A percentile compares a stretch with the other conserved stretches of the same genome.
Conservation (phyloP, 192 early-diverging fungal species). For the Linnemannia hyalina region DNA sequence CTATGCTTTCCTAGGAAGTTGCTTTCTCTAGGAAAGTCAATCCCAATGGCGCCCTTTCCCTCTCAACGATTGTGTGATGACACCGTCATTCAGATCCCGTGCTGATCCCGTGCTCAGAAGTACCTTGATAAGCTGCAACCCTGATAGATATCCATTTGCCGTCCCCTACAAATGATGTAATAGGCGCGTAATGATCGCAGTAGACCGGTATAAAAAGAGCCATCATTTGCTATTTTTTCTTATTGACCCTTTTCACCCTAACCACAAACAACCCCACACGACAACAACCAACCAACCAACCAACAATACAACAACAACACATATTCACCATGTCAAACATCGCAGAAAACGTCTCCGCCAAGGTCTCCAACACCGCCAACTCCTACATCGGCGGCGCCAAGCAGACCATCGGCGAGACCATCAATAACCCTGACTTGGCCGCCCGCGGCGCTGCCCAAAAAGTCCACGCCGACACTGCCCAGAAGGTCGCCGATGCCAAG, state of each 20-base stretch:
- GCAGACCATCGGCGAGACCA: slow-evolving; percentile 26
- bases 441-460: slow-evolving; percentile 36
- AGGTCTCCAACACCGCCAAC: slow-evolving; percentile 28
- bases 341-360: background rate
- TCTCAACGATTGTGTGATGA: background rate
- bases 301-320: background rate
- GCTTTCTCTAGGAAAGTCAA: background rate
- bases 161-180: background rate
- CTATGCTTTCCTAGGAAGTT: background rate
- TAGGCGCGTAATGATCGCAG: background rate
- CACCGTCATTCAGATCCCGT: background rate
- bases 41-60: background rate
- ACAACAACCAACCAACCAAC: background rate
- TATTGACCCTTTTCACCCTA: background rate
- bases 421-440: slow-evolving; percentile 22
- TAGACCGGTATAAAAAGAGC: background rate
- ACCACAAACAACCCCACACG: background rate
- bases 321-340: background rate
- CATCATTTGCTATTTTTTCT: background rate
- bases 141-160: no score
- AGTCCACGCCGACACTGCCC: slow-evolving; percentile 27
- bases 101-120: background rate
- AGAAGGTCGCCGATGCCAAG: slow-evolving; percentile 16
- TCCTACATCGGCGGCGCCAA: slow-evolving; percentile 21
- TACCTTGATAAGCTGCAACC: background rate